Base-by-base conservation (phyloP, 2,329 filamentous ascomycete genomes). In the Coniochaeta prunicola region DNA sequence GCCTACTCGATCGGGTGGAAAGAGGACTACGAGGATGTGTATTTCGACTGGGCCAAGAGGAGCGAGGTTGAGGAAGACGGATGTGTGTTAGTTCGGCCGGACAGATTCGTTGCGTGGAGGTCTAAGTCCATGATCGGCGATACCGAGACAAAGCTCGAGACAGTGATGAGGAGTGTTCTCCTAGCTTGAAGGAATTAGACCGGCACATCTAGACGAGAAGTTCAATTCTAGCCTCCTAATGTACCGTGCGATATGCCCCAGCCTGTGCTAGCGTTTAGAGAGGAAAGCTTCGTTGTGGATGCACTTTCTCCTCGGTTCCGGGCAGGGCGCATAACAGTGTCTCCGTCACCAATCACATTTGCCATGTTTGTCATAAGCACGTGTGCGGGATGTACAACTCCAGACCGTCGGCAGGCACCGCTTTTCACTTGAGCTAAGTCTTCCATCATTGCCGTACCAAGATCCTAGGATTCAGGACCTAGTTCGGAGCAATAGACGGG, bases 1-100 rank as follows among this genome's bases (percentile, higher is more conserved):
- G 74, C 70, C 0, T 77, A 81, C 60, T 75, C 74, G 2, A 81
- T 88, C 62, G 85, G 85, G 0, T 83, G 76, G 70, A 71, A 75
- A 15, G 79, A 82, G 61, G 82, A 87, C 59, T 87, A 77, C 62
- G 79, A 86, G 65, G 85, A 88, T 65, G 74, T 83, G 0, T 87
- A 87, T 67, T 79, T 78, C 60, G 82, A 85, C 59, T 88, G 85
- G 85, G 76, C 73, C 12, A 69, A 71, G 53, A 69, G 74, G 58
- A 73, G 82, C 17, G 81, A 80, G 50, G 76, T 87, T 1, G 76
- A 78, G 21, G 84, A 86, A 61, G 76, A 80, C 59, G 84, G 85
- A 1, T 80, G 76, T 64, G 75, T 87, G 17, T 72, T 87, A 26
- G 77, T 82, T 4, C 70, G 84, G 12, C 84, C 84, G 0, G 85